These are phyloP conservation scores for California macrophylla DNA, from an alignment of 441 rosid genomes.

Conservation along the genomic window DNA sequence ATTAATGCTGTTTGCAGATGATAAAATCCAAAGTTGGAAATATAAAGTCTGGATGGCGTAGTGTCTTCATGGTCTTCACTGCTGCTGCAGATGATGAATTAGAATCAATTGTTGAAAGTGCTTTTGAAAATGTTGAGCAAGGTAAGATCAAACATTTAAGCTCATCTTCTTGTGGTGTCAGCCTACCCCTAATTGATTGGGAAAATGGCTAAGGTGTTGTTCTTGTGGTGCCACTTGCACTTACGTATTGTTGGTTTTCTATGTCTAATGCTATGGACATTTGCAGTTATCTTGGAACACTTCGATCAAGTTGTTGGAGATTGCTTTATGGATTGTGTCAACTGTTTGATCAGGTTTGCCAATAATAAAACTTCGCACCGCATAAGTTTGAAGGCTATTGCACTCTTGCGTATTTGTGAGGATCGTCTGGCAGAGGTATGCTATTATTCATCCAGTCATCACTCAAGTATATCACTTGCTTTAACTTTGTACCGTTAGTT, in stretches of 20 bases:
- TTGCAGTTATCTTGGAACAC: slow-evolving; percentile 97
- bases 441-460: slow-evolving; percentile 9
- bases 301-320: slow-evolving; percentile 98
- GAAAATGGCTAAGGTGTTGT: too few relatives aligned
- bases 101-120: slow-evolving; percentile 92
- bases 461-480: neutral
- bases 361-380: slow-evolving; percentile 87
- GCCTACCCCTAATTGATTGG: too few relatives aligned
- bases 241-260: slow-evolving; percentile 6
- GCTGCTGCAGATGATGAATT: slow-evolving; percentile 95
- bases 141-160: slow-evolving; percentile 37
- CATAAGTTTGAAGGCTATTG: slow-evolving; percentile 98
- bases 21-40: slow-evolving; percentile 96
- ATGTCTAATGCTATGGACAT: slow-evolving; percentile 27
- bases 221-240: slow-evolving; percentile 10
- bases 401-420: slow-evolving; percentile 97
- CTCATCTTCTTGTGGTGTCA: slow-evolving; percentile 10
- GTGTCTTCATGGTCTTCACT: slow-evolving; percentile 96
- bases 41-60: slow-evolving; percentile 98
- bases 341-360: slow-evolving; percentile 96
- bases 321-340: slow-evolving; percentile 99
- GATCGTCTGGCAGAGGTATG: slow-evolving; percentile 97
- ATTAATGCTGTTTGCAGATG: slow-evolving; percentile 51
- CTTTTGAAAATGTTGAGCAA: slow-evolving; percentile 98
- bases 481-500: neutral